Evolutionary conservation across 371 early-diverging fungal genomes (phyloP).

Genomic region (Dichotomocladium elegans): DNA sequence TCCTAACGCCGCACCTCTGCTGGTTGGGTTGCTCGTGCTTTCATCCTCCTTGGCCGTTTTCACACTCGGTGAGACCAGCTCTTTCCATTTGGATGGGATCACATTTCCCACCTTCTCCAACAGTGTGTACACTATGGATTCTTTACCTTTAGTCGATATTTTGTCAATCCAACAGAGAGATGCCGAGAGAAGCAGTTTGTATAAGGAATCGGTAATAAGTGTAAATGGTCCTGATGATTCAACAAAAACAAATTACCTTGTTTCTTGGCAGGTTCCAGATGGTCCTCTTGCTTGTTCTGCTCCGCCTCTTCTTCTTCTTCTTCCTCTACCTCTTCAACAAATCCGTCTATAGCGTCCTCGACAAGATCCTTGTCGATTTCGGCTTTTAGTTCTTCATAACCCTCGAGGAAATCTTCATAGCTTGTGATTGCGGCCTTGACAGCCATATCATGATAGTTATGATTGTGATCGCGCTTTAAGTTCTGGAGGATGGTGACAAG

Average conservation of each 20-base stretch:
- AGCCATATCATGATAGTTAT: conserved; percentile 76
- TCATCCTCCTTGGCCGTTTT: background rate
- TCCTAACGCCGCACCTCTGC: background rate
- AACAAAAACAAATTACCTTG: background rate
- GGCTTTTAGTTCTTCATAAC: conserved; percentile 20
- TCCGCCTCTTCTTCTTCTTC: conserved; percentile 8
- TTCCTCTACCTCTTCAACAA: conserved; percentile 11
- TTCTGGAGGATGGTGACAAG: conserved; percentile 48
- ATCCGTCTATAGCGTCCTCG: too few species aligned
- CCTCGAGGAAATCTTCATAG: conserved; percentile 55
- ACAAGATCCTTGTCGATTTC: conserved; percentile 25
- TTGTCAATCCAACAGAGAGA: too few species aligned
- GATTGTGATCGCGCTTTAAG: conserved; percentile 69
- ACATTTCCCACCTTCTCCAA: conserved; percentile 6
- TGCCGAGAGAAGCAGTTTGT: background rate
- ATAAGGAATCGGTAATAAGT: background rate
- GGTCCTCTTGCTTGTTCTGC: too few species aligned
- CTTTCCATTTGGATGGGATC: conserved; percentile 10
- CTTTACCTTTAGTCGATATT: conserved; percentile 9
- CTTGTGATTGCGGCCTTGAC: conserved; percentile 62
- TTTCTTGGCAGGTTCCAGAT: too few species aligned
- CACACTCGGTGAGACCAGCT: background rate
- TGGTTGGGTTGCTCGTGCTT: background rate
- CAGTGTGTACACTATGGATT: background rate
- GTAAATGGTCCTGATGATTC: background rate